These are phyloP conservation scores for Crithidia fasciculata DNA, from an alignment of 208 protist species.

Conservation along the genomic window DNA sequence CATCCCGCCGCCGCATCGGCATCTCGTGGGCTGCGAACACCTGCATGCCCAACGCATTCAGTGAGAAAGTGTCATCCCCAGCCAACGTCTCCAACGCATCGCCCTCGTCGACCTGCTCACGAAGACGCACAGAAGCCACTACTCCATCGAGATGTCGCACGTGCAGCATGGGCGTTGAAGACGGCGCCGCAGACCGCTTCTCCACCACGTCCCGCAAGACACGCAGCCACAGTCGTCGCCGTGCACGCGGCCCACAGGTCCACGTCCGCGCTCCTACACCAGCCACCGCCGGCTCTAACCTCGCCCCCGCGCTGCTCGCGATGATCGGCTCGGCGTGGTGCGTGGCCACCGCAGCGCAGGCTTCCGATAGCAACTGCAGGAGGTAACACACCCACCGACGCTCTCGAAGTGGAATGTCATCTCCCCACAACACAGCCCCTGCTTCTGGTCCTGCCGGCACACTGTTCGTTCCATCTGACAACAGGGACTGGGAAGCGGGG, in stretches of 20 bases:
- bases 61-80: neutral
- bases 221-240: conserved; percentile 39
- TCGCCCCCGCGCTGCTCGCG: neutral
- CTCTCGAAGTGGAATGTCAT: neutral
- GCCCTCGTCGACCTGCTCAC: neutral
- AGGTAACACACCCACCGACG: conserved; percentile 28
- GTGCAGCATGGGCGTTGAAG: conserved; percentile 22
- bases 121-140: neutral
- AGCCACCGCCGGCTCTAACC: neutral
- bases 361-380: conserved; percentile 38
- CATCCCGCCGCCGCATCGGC: neutral
- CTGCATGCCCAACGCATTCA: conserved; percentile 4
- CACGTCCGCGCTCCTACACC: neutral
- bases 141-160: conserved; percentile 25
- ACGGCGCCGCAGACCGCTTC: neutral
- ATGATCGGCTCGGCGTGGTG: conserved; percentile 33
- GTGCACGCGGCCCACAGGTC: conserved; percentile 30
- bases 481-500: neutral
- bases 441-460: neutral
- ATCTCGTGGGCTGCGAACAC: conserved; percentile 2
- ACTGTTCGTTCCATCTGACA: neutral
- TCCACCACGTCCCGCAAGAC: conserved; percentile 31
- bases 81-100: no score
- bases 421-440: neutral
- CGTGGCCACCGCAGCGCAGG: conserved; percentile 38